A percentile compares a stretch with the other conserved stretches of the same genome.
Evolutionary conservation across 2,329 filamentous ascomycete genomes (phyloP).

Genomic region (Fusarium kyushuense): DNA sequence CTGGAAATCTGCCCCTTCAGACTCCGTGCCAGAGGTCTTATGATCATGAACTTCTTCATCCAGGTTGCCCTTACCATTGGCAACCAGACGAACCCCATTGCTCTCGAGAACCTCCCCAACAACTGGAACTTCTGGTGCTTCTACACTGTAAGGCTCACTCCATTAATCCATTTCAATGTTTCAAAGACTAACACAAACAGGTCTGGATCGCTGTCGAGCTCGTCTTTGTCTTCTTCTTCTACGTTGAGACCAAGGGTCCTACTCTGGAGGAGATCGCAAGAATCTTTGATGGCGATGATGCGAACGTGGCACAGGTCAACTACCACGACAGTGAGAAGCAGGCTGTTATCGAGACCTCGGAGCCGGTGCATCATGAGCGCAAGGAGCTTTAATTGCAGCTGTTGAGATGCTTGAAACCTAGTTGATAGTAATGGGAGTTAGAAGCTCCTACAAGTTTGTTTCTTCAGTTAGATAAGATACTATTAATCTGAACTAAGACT

Average conservation of each 20-base stretch:
- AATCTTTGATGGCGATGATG: constrained; percentile 76
- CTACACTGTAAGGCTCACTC: constrained; percentile 60
- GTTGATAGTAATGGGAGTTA: neutral
- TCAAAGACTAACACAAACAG: neutral
- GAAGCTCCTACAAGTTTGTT: neutral
- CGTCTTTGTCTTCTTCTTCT: constrained; percentile 73
- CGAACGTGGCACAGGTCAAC: constrained; percentile 41
- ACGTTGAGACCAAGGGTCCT: constrained; percentile 76
- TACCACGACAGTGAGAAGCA: constrained; percentile 20
- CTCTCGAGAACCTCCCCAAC: constrained; percentile 69
- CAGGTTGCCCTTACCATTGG: constrained; percentile 71
- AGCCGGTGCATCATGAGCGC: constrained; percentile 9
- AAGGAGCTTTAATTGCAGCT: constrained; percentile 4
- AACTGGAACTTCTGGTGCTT: constrained; percentile 76
- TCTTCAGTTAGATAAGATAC: neutral
- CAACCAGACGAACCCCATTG: constrained; percentile 73
- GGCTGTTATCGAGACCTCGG: constrained; percentile 1
- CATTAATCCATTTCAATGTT: accelerated
- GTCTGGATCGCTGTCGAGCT: constrained; percentile 58
- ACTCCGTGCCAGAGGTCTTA: constrained; percentile 69
- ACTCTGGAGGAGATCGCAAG: constrained; percentile 72
- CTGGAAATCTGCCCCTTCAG: constrained; percentile 71
- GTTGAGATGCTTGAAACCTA: accelerated
- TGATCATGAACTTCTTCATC: constrained; percentile 73
- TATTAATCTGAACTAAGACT: neutral